These are phyloP conservation scores for Glycine tomentella DNA, from an alignment of 306 rosid species.

Conservation along the genomic window DNA sequence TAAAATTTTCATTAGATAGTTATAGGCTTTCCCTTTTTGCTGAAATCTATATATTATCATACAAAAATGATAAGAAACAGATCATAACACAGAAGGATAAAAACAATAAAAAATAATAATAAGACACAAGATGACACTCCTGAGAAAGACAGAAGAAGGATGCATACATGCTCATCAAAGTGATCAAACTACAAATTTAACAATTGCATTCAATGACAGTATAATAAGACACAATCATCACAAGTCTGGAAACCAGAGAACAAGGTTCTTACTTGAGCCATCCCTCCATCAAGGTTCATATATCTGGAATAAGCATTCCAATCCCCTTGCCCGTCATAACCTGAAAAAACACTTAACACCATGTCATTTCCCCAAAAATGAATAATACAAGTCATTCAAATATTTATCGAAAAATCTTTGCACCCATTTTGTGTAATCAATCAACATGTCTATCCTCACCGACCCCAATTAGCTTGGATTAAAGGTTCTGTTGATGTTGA, in stretches of 20 bases:
- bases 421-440: background rate
- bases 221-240: background rate
- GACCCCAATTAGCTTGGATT: too few relatives aligned
- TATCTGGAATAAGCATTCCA: slow-evolving; percentile 54
- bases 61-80: background rate
- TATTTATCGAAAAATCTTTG: background rate
- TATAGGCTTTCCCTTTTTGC: background rate
- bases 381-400: slow-evolving; percentile 18
- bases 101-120: background rate
- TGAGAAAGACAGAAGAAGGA: background rate
- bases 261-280: slow-evolving; percentile 52
- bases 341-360: slow-evolving; percentile 30
- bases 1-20: background rate
- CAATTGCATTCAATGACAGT: background rate
- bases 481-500: too few relatives aligned
- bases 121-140: background rate
- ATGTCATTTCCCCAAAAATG: slow-evolving; percentile 4
- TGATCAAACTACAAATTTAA: slow-evolving; percentile 17
- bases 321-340: slow-evolving; percentile 53
- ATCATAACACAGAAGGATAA: slow-evolving; percentile 3
- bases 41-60: background rate
- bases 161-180: background rate
- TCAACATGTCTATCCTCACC: background rate
- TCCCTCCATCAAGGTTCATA: slow-evolving; percentile 56
- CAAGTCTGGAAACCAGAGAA: slow-evolving; percentile 19